A percentile compares a stretch with the other conserved stretches of the same genome.
Evolutionary conservation across 306 rosid species (phyloP).

Genomic region (Macrotyloma uniflorum): DNA sequence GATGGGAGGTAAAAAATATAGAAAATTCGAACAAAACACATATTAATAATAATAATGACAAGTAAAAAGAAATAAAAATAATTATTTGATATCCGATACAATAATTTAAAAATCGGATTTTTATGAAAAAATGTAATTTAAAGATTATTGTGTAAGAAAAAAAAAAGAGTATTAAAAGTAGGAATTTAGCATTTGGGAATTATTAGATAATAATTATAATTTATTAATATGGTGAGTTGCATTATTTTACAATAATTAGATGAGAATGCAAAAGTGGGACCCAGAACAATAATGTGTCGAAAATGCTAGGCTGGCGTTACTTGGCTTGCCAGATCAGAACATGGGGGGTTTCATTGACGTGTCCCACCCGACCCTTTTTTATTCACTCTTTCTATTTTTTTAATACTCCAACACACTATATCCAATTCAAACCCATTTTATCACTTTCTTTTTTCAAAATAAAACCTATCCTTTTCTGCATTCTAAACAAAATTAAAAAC

Average conservation of each 20-base stretch:
- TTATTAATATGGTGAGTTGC: background rate
- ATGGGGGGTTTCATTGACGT: background rate
- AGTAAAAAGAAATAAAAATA: background rate
- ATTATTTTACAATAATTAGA: constrained; percentile 8
- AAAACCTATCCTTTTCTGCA: too few relatives aligned
- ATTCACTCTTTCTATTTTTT: background rate
- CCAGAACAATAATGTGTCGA: constrained; percentile 26
- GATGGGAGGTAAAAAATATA: too few relatives aligned
- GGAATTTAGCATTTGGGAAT: background rate
- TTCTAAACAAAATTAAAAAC: too few relatives aligned
- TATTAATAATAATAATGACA: background rate
- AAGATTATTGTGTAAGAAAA: too few relatives aligned
- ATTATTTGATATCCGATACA: too few relatives aligned
- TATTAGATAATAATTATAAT: background rate
- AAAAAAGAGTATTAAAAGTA: too few relatives aligned
- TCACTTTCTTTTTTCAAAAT: too few relatives aligned
- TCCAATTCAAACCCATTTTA: background rate
- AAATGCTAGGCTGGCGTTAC: constrained; percentile 39
- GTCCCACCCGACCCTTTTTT: background rate
- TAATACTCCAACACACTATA: background rate
- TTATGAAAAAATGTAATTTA: too few relatives aligned
- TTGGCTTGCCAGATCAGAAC: constrained; percentile 37
- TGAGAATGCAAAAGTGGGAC: background rate
- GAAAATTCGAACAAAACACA: too few relatives aligned
- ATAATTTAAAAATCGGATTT: too few relatives aligned